Evolutionary conservation across 768 basidiomycete genomes (phyloP), one percentile per base, ranked within the genome.

Genomic region (Leccinum sublutescens): DNA sequence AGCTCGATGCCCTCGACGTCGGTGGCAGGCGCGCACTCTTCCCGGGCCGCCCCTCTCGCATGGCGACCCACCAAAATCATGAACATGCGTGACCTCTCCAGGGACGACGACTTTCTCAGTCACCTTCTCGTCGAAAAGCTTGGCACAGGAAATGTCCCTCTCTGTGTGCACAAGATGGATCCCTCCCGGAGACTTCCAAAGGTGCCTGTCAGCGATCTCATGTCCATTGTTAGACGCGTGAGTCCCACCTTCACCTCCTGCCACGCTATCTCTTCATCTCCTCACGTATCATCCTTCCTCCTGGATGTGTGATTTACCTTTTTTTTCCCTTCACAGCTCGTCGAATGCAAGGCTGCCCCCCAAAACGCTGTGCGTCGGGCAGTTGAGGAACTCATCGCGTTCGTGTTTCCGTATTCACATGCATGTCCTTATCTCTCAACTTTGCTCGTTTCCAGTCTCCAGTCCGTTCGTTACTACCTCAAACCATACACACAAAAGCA

Each of bases 91-190:
- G 92, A 94, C 83, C 83, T 94, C 61, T 89, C 91, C 68, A 86
- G 85, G 74, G 92, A 94, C 76, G 92, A 94, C 73, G 92, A 94
- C 76, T 93, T 93, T 73, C 86, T 94, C 71, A 89, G 88, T 68
- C 89, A 93, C 77, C 81, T 94, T 40, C 85, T 94, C 58, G 89
- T 94, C 62, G 91, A 94, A 77, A 93, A 93, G 66, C 84, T 94
- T 34, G 91, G 92, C 48, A 91, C 91, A 3, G 88, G 88, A 33
- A 75, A 68, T 38, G 87, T 88, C 8, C 91, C 92, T n/a, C 80
- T 94, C 55, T 82, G 87, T 57, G 92, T 94, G 14, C 91, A 94
- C 79, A 93, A 92, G 75, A 94, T 94, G 91, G 91, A 93, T 72
- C 78, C 87, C 25, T 81, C 84, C 61, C 81, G 89, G 56, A 80